Evolutionary conservation across 139 green algal genomes (phyloP).

Genomic region (Zygnema circumcarinatum): DNA sequence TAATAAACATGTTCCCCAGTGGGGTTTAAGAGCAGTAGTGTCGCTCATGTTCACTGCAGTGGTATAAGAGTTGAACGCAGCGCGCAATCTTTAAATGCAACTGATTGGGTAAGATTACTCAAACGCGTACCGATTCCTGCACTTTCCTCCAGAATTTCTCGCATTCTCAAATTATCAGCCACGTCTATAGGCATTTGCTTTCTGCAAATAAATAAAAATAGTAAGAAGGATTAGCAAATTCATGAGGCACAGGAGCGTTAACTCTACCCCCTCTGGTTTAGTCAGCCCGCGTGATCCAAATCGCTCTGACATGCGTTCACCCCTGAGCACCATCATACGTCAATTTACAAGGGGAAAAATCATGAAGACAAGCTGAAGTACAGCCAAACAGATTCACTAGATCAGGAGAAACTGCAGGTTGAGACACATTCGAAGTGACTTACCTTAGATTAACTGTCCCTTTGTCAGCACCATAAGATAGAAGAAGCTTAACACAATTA

Average conservation of each 20-base stretch:
- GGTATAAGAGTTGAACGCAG: too few relatives aligned
- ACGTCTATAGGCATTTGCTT: slow-evolving; percentile 11
- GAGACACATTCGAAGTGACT: too few relatives aligned
- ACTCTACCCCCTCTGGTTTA: too few relatives aligned
- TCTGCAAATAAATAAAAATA: not conserved
- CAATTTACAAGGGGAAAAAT: not conserved
- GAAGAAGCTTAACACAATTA: slow-evolving; percentile 29
- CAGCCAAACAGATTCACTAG: too few relatives aligned
- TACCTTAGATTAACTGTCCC: not conserved
- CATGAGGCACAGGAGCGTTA: too few relatives aligned
- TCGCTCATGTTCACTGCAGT: too few relatives aligned
- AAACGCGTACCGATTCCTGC: slow-evolving; percentile 1
- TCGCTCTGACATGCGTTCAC: too few relatives aligned
- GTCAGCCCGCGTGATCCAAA: too few relatives aligned
- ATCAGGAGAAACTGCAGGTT: too few relatives aligned
- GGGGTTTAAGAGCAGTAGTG: not conserved
- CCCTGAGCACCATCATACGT: too few relatives aligned
- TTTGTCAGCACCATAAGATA: slow-evolving; percentile 17
- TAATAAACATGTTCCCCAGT: too few relatives aligned
- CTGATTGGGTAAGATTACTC: not conserved
- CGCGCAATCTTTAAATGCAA: too few relatives aligned
- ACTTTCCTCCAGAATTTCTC: not conserved
- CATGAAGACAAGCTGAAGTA: not conserved
- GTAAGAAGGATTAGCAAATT: not conserved
- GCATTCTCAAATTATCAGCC: not conserved